These are phyloP conservation scores for Yamagishiella unicocca DNA, from an alignment of 139 green algal genomes.

Conservation along the genomic window DNA sequence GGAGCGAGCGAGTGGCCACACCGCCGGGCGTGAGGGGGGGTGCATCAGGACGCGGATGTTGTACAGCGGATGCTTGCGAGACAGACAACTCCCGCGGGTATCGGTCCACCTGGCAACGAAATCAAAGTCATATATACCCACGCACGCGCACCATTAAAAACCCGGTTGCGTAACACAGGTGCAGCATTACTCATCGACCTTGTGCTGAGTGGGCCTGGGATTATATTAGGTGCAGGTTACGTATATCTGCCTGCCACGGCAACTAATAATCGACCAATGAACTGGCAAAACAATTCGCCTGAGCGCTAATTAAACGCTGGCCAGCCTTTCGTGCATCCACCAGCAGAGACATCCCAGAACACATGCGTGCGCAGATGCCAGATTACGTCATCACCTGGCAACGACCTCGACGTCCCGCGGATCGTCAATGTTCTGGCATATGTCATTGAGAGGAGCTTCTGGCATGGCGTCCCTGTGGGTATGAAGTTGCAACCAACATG, in stretches of 20 bases:
- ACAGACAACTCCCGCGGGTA: not conserved
- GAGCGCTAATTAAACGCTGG: not conserved
- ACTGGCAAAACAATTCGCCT: not conserved
- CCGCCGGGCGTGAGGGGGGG: not conserved
- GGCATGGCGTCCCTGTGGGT: not conserved
- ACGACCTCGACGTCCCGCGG: constrained; percentile 15
- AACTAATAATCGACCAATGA: not conserved
- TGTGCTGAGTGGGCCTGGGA: not conserved
- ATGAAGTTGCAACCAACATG: no score
- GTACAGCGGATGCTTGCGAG: not conserved
- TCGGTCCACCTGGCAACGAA: not conserved
- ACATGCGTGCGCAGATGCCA: not conserved
- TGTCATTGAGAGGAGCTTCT: not conserved
- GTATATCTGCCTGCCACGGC: not conserved
- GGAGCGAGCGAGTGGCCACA: not conserved
- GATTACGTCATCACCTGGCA: not conserved
- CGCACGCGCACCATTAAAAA: not conserved
- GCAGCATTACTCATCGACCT: not conserved
- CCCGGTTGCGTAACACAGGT: not conserved
- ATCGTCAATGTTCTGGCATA: not conserved
- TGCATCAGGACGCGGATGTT: not conserved
- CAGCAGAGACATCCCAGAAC: not conserved
- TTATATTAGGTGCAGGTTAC: not conserved
- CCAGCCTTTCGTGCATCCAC: not conserved
- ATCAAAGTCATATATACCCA: not conserved